Evolutionary conservation across 495 filamentous ascomycete genomes (phyloP).

Genomic region (Daldinia caldariorum): DNA sequence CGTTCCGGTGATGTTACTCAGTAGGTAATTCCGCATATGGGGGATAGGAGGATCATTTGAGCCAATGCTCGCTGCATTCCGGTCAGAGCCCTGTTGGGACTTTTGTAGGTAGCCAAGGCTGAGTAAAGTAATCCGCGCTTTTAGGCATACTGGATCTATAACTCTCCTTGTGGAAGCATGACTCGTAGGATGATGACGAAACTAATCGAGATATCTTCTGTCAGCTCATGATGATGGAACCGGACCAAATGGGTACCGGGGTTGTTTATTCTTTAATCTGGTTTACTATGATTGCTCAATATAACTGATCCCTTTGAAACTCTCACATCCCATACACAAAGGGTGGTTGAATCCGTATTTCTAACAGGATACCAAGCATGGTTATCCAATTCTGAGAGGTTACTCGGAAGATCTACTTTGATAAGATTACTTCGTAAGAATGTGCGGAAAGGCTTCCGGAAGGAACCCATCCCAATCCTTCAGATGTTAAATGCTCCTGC

Average conservation of each 20-base stretch:
- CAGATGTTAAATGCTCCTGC: conserved; percentile 2
- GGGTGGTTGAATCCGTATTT: not conserved
- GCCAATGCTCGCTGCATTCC: conserved; percentile 9
- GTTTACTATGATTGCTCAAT: not conserved
- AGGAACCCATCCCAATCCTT: not conserved
- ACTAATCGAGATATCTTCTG: not conserved
- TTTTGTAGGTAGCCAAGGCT: conserved; percentile 5
- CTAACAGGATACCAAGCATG: not conserved
- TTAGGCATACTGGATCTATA: not conserved
- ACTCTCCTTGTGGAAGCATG: not conserved
- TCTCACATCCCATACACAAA: not conserved
- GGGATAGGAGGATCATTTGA: conserved; percentile 17
- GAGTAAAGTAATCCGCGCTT: not conserved
- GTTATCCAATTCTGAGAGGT: not conserved
- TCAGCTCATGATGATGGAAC: not conserved
- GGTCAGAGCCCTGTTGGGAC: conserved; percentile 9
- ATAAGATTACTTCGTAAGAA: not conserved
- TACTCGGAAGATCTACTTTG: not conserved
- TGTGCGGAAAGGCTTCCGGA: not conserved
- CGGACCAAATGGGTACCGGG: not conserved
- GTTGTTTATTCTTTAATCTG: not conserved
- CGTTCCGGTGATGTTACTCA: conserved; percentile 5
- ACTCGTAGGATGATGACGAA: not conserved
- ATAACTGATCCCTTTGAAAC: not conserved
- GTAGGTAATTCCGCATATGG: conserved; percentile 11